These are phyloP conservation scores for Ramularia collo-cygni DNA, from an alignment of 2,329 filamentous ascomycete genomes.

Conservation along the genomic window DNA sequence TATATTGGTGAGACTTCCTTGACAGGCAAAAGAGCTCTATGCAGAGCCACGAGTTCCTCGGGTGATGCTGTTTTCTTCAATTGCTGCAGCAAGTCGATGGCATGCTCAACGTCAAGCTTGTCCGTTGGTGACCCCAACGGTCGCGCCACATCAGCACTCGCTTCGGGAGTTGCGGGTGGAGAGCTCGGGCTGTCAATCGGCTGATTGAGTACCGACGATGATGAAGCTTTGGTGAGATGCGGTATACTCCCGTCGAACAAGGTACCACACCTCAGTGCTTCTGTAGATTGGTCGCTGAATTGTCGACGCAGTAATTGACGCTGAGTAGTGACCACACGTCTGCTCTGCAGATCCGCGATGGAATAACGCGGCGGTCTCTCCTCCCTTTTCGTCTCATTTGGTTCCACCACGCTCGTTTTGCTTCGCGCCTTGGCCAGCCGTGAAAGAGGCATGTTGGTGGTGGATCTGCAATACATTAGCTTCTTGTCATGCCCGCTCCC, in stretches of 20 bases:
- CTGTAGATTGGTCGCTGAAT: constrained; percentile 6
- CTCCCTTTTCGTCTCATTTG: constrained; percentile 2
- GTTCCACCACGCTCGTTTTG: neutral
- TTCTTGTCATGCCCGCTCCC: too few species aligned
- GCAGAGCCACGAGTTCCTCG: constrained; percentile 41
- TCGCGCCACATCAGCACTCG: too few species aligned
- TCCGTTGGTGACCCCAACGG: neutral
- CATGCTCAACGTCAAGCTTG: constrained; percentile 38
- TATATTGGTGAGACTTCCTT: constrained; percentile 20
- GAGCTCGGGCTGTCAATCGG: constrained; percentile 2
- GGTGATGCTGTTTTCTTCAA: constrained; percentile 43
- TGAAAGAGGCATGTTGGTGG: neutral
- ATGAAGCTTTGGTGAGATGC: constrained; percentile 6
- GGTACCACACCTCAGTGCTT: constrained; percentile 3
- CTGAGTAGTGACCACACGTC: constrained; percentile 7
- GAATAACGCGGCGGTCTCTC: constrained; percentile 4
- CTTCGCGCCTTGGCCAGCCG: constrained; percentile 4
- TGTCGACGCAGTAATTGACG: constrained; percentile 7
- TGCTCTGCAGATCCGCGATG: constrained; percentile 3
- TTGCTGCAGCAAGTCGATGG: constrained; percentile 41
- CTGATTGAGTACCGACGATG: constrained; percentile 8
- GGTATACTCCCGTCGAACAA: constrained; percentile 1
- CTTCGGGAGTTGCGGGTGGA: too few species aligned
- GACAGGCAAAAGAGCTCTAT: constrained; percentile 31
- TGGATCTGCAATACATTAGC: too few species aligned